phyloP scores from a whole-genome alignment of 805 yeast genomes.

The Hanseniaspora clermontiae region DNA sequence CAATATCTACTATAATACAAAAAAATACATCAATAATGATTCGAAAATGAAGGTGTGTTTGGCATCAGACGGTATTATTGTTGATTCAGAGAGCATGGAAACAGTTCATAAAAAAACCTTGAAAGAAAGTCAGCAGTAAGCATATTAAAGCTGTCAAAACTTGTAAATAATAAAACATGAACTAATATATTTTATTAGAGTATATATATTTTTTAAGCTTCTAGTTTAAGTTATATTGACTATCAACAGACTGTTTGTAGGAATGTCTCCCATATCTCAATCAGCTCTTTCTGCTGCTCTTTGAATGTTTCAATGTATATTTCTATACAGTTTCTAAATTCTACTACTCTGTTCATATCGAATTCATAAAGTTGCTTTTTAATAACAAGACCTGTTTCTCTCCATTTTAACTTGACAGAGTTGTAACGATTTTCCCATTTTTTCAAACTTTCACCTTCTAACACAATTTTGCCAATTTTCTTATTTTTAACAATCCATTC shows the following conservation, averaged over 20 bases:
- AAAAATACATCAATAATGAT: neutral
- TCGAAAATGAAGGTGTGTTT: slow-evolving; percentile 26
- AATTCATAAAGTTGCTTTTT: slow-evolving; percentile 53
- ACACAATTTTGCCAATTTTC: slow-evolving; percentile 47
- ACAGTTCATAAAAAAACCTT: neutral
- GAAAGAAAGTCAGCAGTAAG: neutral
- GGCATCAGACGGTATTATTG: slow-evolving; percentile 58
- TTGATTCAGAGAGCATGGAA: slow-evolving; percentile 16
- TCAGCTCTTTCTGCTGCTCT: slow-evolving; percentile 85
- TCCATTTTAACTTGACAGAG: slow-evolving; percentile 46
- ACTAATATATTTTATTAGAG: no score
- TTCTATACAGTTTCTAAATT: slow-evolving; percentile 80
- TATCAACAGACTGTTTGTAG: neutral
- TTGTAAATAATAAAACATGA: neutral
- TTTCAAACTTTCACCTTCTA: slow-evolving; percentile 47
- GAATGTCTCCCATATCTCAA: slow-evolving; percentile 79
- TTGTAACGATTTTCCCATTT: slow-evolving; percentile 41
- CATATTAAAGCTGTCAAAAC: no score
- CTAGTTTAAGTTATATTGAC: no score
- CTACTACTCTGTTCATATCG: slow-evolving; percentile 64
- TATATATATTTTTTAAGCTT: no score
- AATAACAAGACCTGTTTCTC: slow-evolving; percentile 51
- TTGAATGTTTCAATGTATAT: slow-evolving; percentile 79
- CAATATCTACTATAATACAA: slow-evolving; percentile 21
- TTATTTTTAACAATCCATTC: slow-evolving; percentile 38